Percentiles rank a stretch among this genome's conserved stretches.
phyloP scores from a whole-genome alignment of 371 early-diverging fungal species.

The Syncephalastrum racemosum region DNA sequence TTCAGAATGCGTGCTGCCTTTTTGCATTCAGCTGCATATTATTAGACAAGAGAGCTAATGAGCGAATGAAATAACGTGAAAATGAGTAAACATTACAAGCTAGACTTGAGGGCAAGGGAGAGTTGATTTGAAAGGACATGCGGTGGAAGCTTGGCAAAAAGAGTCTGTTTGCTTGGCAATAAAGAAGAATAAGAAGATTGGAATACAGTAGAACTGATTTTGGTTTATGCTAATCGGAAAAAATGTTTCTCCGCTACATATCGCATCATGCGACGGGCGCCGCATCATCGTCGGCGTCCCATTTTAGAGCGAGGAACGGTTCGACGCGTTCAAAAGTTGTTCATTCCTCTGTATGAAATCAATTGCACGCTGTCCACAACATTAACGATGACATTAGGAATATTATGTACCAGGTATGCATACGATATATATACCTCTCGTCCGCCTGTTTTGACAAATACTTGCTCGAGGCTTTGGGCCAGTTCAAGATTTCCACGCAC shows the following conservation, averaged over 20 bases:
- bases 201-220: too few relatives aligned
- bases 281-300: too few relatives aligned
- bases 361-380: constrained; percentile 20
- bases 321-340: constrained; percentile 5
- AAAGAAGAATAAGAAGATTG: too few relatives aligned
- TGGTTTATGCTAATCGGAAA: too few relatives aligned
- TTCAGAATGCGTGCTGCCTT: constrained; percentile 79
- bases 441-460: constrained; percentile 45
- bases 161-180: too few relatives aligned
- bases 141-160: too few relatives aligned
- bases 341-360: constrained; percentile 43
- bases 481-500: constrained; percentile 48
- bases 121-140: constrained; percentile 27
- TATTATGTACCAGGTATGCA: neutral
- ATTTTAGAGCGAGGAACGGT: too few relatives aligned
- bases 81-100: constrained; percentile 21
- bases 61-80: neutral
- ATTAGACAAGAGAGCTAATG: neutral
- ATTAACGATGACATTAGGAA: too few relatives aligned
- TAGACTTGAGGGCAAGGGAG: constrained; percentile 38
- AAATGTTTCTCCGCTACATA: too few relatives aligned
- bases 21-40: constrained; percentile 62
- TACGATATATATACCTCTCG: constrained; percentile 24
- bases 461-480: constrained; percentile 44
- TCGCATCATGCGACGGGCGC: too few relatives aligned